Conservation (phyloP, 768 basidiomycete species). For the Scleroderma bovista region DNA sequence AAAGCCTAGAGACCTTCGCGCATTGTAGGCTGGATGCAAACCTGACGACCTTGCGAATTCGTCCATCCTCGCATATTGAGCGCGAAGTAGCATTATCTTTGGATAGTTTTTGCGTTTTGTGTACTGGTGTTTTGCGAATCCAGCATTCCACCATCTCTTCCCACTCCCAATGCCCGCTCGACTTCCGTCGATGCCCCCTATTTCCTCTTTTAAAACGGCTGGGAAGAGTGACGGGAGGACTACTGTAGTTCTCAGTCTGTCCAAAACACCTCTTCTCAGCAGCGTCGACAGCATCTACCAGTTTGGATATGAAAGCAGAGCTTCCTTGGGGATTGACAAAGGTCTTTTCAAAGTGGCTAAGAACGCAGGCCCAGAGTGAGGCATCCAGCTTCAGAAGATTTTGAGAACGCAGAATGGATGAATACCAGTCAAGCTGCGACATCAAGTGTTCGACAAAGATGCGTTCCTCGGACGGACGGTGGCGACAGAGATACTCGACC, state of each 20-base stretch:
- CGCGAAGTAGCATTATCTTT: not conserved
- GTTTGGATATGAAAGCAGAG: conserved; percentile 24
- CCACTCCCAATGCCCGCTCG: conserved; percentile 41
- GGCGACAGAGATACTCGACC: conserved; percentile 16
- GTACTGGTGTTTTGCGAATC: conserved; percentile 34
- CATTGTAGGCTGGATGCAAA: not conserved
- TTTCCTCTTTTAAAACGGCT: conserved; percentile 1
- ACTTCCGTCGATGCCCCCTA: conserved; percentile 7
- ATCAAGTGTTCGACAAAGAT: conserved; percentile 21
- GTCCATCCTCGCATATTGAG: not conserved
- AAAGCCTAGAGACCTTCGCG: conserved; percentile 2
- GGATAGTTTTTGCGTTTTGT: conserved; percentile 18
- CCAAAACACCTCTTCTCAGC: conserved; percentile 47
- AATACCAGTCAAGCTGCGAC: conserved; percentile 18
- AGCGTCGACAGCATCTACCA: conserved; percentile 45
- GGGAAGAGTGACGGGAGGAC: conserved; percentile 13
- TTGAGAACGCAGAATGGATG: conserved; percentile 27
- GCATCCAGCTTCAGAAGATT: conserved; percentile 40
- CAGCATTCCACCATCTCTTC: conserved; percentile 43
- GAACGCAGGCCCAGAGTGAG: conserved; percentile 47
- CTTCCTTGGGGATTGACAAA: conserved; percentile 15
- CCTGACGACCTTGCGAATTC: not conserved
- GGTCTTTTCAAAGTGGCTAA: conserved; percentile 40
- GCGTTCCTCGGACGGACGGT: conserved; percentile 6
- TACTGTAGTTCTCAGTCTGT: conserved; percentile 6